These are phyloP conservation scores for Ophiostoma pallidulum DNA, from an alignment of 2,329 filamentous ascomycete species.

Conservation along the genomic window DNA sequence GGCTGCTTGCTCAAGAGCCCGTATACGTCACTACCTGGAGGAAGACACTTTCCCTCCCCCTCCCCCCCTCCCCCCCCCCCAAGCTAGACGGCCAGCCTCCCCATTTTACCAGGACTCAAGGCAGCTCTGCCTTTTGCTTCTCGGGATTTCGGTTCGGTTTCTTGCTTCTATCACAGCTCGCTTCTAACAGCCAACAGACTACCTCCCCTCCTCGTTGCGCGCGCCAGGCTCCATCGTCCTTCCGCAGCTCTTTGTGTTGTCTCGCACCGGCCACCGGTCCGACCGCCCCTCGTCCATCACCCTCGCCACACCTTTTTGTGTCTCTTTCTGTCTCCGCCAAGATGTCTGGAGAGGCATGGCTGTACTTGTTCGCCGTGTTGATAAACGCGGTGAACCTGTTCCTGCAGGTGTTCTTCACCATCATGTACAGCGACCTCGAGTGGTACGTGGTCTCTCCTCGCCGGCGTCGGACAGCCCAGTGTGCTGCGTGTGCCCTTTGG, in stretches of 20 bases:
- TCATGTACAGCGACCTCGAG: slow-evolving; percentile 99
- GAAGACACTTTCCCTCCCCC: neutral
- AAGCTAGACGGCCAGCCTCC: neutral
- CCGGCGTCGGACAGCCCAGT: neutral
- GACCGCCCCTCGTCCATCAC: neutral
- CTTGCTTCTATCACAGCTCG: neutral
- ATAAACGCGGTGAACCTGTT: slow-evolving; percentile 99
- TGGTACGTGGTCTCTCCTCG: slow-evolving; percentile 54
- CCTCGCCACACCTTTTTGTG: neutral
- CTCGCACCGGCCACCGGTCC: neutral
- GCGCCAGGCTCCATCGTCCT: too few species aligned
- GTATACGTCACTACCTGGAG: too few species aligned
- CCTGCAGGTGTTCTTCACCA: slow-evolving; percentile 99
- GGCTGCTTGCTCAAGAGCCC: too few species aligned
- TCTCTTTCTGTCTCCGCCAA: slow-evolving; percentile 20
- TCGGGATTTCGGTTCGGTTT: too few species aligned
- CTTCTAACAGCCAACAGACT: neutral
- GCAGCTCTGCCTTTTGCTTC: too few species aligned
- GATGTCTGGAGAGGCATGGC: slow-evolving; percentile 97
- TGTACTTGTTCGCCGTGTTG: slow-evolving; percentile 94
- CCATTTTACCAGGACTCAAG: too few species aligned
- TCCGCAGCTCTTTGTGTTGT: too few species aligned
- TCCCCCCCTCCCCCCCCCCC: neutral
- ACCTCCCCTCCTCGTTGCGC: neutral
- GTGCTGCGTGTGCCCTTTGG: neutral